A percentile compares a stretch with the other conserved stretches of the same genome.
These are phyloP conservation scores for Verticillium dahliae DNA, from an alignment of 2,329 filamentous ascomycete species.

Conservation along the genomic window DNA sequence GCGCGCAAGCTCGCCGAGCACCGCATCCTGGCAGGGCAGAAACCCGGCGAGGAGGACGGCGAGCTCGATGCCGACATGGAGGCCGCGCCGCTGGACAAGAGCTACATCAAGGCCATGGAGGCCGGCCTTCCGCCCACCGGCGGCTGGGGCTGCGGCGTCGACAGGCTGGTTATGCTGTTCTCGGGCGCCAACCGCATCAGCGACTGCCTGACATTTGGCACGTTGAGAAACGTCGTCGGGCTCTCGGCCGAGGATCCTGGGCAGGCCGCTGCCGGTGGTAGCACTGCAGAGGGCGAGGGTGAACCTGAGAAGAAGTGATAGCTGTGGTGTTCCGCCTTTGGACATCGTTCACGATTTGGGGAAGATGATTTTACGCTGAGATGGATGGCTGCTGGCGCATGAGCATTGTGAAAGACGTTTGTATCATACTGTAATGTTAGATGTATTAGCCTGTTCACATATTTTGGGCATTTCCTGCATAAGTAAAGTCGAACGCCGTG, in stretches of 20 bases:
- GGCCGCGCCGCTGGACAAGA: slow-evolving; percentile 58
- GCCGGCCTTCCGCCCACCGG: slow-evolving; percentile 92
- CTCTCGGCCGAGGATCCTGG: slow-evolving; percentile 28
- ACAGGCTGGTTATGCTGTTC: slow-evolving; percentile 88
- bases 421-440: not conserved
- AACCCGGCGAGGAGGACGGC: slow-evolving; percentile 18
- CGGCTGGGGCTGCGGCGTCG: slow-evolving; percentile 92
- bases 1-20: slow-evolving; percentile 69
- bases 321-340: not conserved
- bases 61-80: slow-evolving; percentile 39
- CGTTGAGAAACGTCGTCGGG: slow-evolving; percentile 60
- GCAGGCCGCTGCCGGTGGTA: not conserved
- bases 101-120: slow-evolving; percentile 77
- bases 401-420: not conserved
- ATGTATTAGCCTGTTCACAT: not conserved
- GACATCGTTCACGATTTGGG: not conserved
- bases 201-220: slow-evolving; percentile 87
- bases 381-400: not conserved
- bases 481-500: no score
- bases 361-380: not conserved
- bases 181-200: slow-evolving; percentile 71
- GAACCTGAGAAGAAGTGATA: not conserved
- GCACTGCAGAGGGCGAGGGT: not conserved
- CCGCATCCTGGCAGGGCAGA: slow-evolving; percentile 27
- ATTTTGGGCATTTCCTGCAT: no score